Evolutionary conservation across 371 early-diverging fungal genomes (phyloP).

Genomic region (Mortierella sp.): DNA sequence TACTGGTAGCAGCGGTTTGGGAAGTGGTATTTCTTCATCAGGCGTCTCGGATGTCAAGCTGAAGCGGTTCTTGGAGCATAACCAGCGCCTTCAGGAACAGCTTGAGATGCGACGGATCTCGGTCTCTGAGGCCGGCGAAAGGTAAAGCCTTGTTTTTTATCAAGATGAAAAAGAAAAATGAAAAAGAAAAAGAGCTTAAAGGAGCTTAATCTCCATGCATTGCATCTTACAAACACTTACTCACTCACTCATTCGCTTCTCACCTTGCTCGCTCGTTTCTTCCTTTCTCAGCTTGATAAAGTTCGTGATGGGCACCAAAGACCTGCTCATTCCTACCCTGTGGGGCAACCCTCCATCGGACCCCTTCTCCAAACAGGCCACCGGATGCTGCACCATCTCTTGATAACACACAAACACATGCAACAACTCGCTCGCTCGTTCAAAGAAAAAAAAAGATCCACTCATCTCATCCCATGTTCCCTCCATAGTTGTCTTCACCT

Average conservation of each 20-base stretch:
- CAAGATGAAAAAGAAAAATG: too few relatives aligned
- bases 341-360: constrained; percentile 74
- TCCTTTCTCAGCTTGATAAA: constrained; percentile 64
- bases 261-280: background rate
- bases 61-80: constrained; percentile 81
- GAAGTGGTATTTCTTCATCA: constrained; percentile 10
- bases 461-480: background rate
- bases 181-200: background rate
- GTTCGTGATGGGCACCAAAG: constrained; percentile 73
- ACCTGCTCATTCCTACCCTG: constrained; percentile 81
- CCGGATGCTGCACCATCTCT: constrained; percentile 46
- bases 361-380: constrained; percentile 50
- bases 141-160: background rate
- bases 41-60: constrained; percentile 80
- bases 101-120: constrained; percentile 84
- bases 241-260: too few relatives aligned
- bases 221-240: background rate
- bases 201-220: background rate
- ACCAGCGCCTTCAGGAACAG: constrained; percentile 83
- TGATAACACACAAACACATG: constrained; percentile 12
- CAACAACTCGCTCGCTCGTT: background rate
- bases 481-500: background rate
- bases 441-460: background rate
- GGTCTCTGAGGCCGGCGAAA: constrained; percentile 78
- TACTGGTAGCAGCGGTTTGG: background rate